Evolutionary conservation across 306 rosid species (phyloP), one percentile per base, ranked within the genome.

Genomic region (Aeschynomene evenia): DNA sequence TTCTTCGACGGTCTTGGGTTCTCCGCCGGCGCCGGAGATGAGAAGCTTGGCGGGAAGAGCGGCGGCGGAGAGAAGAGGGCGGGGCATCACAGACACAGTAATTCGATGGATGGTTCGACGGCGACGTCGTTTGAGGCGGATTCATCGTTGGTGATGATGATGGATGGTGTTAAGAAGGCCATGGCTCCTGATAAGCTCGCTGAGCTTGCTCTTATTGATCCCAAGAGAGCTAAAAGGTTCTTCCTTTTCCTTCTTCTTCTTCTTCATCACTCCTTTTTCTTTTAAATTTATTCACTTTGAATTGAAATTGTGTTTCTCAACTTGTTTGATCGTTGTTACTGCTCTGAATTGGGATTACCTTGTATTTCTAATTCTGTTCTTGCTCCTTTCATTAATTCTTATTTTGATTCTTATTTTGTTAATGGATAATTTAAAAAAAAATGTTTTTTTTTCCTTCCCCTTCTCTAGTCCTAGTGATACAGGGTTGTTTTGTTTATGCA

Each of bases 221-320:
- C 99, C 31, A 94, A 83, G 73, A 81, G 99, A 84, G 99, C 99
- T 26, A 88, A 86, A 54, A 88, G 99, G 99, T 88, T 68, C 13
- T 83, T 59, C 13, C 13, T 13, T 2, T 13, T 9, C 12, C 39
- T 34, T 4, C 10, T 34, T 5, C 40, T 34, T 1, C 31, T 28
- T 4, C 31, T 28, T 28, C 31, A 3, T 28, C 31, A n/a, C n/a
- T n/a, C n/a, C 49, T 22, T 40, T 26, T 15, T 43, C 40, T 48
- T 24, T 28, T 9, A 1, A 1, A 1, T n/a, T 9, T 4, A 7
- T 12, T n/a, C 4, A 53, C 24, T 59, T 49, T 24, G n/a, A 22
- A 3, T 28, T 67, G 14, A 9, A 42, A 43, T 43, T 54, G 36
- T 16, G 20, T 49, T 33, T 66, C 0, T 48, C 37, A 33, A 33